A percentile compares a stretch with the other conserved stretches of the same genome.
phyloP scores from a whole-genome alignment of 352 stramenopile genomes.

The Phytophthora hibernalis region DNA sequence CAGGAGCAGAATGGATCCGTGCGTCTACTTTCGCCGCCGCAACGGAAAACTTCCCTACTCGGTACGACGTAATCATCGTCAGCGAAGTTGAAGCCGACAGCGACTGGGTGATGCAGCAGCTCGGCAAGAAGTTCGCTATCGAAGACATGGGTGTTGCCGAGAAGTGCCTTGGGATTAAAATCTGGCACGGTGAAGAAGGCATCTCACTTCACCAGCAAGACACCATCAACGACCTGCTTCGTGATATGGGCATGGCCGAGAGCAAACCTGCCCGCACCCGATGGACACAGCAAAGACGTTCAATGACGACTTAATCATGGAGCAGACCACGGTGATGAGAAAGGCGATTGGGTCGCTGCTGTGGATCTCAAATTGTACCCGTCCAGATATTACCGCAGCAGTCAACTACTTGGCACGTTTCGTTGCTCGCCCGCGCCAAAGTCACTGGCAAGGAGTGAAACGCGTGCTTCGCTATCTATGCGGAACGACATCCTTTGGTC shows the following conservation, averaged over 20 bases:
- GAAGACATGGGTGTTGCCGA: constrained; percentile 2
- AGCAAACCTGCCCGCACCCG: not conserved
- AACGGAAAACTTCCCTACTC: not conserved
- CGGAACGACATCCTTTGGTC: not conserved
- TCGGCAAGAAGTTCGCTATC: constrained; percentile 5
- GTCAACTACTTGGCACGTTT: not conserved
- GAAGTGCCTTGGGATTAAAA: not conserved
- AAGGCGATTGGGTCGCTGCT: not conserved
- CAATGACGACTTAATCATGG: not conserved
- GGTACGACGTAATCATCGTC: constrained; percentile 7
- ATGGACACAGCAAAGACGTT: not conserved
- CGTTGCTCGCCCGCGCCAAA: not conserved
- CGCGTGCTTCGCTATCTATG: not conserved
- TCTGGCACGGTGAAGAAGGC: not conserved
- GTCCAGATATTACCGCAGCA: no score
- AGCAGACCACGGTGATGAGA: not conserved
- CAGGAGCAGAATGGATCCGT: not conserved
- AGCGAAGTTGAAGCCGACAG: not conserved
- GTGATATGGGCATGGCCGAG: not conserved
- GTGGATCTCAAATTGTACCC: not conserved
- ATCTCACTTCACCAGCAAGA: constrained; percentile 1
- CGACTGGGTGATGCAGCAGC: constrained; percentile 4
- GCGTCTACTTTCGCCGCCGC: not conserved
- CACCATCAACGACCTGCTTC: not conserved
- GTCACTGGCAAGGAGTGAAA: not conserved